A percentile compares a stretch with the other conserved stretches of the same genome.
Conservation (phyloP, 495 filamentous ascomycete genomes). For the Cudoniella acicularis region DNA sequence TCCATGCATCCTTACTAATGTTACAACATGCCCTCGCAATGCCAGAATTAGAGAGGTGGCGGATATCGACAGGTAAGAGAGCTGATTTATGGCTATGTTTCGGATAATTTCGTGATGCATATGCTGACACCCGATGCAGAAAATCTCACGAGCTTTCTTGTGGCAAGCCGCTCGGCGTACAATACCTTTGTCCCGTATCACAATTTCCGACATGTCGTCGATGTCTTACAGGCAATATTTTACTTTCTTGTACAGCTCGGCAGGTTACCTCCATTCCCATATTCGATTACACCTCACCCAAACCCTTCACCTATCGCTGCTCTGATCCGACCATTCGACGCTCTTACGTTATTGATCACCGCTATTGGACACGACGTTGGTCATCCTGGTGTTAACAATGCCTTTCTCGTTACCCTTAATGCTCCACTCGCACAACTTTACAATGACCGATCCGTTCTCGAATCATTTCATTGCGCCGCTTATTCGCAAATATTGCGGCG, state of each 20-base stretch:
- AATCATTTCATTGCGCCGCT: constrained; percentile 96
- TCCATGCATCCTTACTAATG: constrained; percentile 76
- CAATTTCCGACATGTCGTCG: constrained; percentile 95
- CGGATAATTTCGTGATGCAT: constrained; percentile 12
- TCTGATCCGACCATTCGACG: constrained; percentile 78
- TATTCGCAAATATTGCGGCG: constrained; percentile 94
- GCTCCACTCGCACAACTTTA: constrained; percentile 96
- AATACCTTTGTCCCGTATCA: constrained; percentile 97
- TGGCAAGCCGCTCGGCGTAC: constrained; percentile 83
- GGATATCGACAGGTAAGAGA: constrained; percentile 65
- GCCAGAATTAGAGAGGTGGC: constrained; percentile 77
- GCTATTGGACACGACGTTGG: constrained; percentile 97
- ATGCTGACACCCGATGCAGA: constrained; percentile 29
- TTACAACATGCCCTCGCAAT: constrained; percentile 82
- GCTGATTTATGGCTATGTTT: constrained; percentile 16
- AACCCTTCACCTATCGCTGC: constrained; percentile 55
- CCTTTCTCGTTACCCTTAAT: constrained; percentile 88
- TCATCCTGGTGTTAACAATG: constrained; percentile 97
- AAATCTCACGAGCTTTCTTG: constrained; percentile 66
- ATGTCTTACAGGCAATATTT: constrained; percentile 93
- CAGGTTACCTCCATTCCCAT: constrained; percentile 64
- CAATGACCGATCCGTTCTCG: constrained; percentile 94
- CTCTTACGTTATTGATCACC: constrained; percentile 82
- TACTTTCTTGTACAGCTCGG: constrained; percentile 84
- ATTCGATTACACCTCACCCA: constrained; percentile 19